Percentiles rank a stretch among this genome's conserved stretches.
Conservation (phyloP, 352 stramenopile genomes). For the Blastocystis sp. region DNA sequence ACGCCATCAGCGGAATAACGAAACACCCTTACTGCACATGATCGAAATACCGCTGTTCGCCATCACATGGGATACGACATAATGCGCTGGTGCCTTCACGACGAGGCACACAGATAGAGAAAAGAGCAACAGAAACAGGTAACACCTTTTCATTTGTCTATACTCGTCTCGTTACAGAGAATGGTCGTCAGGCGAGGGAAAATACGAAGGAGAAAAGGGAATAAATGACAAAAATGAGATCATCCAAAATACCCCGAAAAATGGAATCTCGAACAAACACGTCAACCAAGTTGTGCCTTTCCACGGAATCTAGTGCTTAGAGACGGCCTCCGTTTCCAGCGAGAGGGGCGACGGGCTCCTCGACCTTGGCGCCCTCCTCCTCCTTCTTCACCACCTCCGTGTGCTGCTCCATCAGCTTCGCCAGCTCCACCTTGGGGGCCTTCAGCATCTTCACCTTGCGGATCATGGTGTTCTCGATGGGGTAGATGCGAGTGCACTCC, state of each 20-base stretch:
- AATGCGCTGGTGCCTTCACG: neutral
- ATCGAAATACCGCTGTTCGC: neutral
- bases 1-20: neutral
- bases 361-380: no score
- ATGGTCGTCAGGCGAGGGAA: conserved; percentile 23
- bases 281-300: conserved; percentile 89
- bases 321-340: no score
- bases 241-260: conserved; percentile 96
- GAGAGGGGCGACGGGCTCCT: no score
- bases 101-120: neutral
- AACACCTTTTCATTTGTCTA: no score
- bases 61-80: neutral
- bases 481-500: no score
- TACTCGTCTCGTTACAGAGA: neutral
- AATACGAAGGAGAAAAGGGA: neutral
- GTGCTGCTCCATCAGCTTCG: no score
- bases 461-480: no score
- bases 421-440: no score
- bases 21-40: neutral
- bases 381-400: no score
- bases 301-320: conserved; percentile 84
- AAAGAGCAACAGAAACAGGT: no score
- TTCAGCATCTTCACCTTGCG: no score
- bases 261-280: conserved; percentile 97
- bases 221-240: conserved; percentile 71